phyloP scores from a whole-genome alignment of 1,139 yeast species.

The Pichia terricola region DNA sequence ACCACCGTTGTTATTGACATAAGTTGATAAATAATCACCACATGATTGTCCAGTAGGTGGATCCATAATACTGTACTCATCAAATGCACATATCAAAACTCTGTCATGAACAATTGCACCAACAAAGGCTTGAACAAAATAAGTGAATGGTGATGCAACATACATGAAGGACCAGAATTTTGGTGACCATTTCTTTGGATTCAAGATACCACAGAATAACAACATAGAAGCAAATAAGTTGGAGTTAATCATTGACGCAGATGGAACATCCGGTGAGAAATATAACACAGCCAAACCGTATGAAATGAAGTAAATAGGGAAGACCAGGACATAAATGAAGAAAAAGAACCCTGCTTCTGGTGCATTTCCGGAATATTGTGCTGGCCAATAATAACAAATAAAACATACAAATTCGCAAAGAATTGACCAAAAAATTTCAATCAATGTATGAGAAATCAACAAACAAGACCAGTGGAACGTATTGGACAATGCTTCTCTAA shows the following conservation, averaged over 20 bases:
- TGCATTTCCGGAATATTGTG: constrained; percentile 37
- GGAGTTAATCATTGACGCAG: constrained; percentile 44
- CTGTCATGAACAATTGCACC: constrained; percentile 45
- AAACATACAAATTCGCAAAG: constrained; percentile 44
- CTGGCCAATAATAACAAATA: constrained; percentile 49
- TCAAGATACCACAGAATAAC: constrained; percentile 56
- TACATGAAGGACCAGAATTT: constrained; percentile 69
- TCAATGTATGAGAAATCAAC: constrained; percentile 40
- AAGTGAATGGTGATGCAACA: constrained; percentile 62
- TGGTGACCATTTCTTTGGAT: constrained; percentile 48
- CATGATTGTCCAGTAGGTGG: constrained; percentile 60
- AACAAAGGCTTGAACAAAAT: constrained; percentile 51
- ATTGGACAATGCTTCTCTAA: constrained; percentile 54
- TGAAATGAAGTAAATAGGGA: constrained; percentile 47
- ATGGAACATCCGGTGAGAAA: constrained; percentile 51
- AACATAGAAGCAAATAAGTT: constrained; percentile 44
- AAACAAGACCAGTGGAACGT: constrained; percentile 59
- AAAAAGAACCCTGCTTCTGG: constrained; percentile 44
- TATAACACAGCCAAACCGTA: constrained; percentile 47
- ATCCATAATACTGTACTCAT: constrained; percentile 41
- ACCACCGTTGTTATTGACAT: constrained; percentile 36
- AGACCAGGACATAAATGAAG: constrained; percentile 43
- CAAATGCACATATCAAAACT: constrained; percentile 40
- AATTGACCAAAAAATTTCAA: constrained; percentile 49
- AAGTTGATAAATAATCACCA: constrained; percentile 36